Evolutionary conservation across 2,329 filamentous ascomycete species (phyloP).

Genomic region (Fusarium brachygibbosum): DNA sequence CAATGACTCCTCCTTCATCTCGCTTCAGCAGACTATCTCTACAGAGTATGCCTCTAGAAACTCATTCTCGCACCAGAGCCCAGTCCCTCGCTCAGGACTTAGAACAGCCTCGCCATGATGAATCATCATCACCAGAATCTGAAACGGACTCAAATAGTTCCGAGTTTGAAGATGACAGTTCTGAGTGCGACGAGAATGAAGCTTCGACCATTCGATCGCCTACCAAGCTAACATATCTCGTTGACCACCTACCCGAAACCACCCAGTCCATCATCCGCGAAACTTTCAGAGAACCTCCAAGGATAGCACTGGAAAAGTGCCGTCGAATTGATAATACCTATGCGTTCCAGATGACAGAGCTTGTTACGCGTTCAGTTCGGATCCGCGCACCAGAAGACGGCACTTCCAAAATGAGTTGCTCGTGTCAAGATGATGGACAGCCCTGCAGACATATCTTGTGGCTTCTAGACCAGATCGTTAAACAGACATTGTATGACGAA

Average conservation of each 20-base stretch:
- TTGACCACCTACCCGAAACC: conserved; percentile 56
- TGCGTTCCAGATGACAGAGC: conserved; percentile 69
- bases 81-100: conserved; percentile 18
- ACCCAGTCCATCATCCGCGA: conserved; percentile 59
- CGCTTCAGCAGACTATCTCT: conserved; percentile 51
- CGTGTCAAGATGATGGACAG: conserved; percentile 55
- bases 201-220: conserved; percentile 55
- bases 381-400: conserved; percentile 59
- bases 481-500: conserved; percentile 61
- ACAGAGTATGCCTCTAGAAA: conserved; percentile 49
- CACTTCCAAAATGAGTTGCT: conserved; percentile 61
- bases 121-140: conserved; percentile 50
- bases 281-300: conserved; percentile 62
- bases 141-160: conserved; percentile 44
- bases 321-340: conserved; percentile 63
- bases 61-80: conserved; percentile 31
- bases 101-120: conserved; percentile 29
- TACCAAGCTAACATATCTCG: conserved; percentile 57
- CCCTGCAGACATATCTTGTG: conserved; percentile 68
- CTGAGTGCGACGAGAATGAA: conserved; percentile 53
- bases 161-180: conserved; percentile 46
- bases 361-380: conserved; percentile 65
- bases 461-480: conserved; percentile 67
- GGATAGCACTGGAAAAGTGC: conserved; percentile 65
- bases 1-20: conserved; percentile 49